Evolutionary conservation across 495 filamentous ascomycete species (phyloP), one percentile per base, ranked within the genome.

Genomic region (Aspergillus ellipticus): DNA sequence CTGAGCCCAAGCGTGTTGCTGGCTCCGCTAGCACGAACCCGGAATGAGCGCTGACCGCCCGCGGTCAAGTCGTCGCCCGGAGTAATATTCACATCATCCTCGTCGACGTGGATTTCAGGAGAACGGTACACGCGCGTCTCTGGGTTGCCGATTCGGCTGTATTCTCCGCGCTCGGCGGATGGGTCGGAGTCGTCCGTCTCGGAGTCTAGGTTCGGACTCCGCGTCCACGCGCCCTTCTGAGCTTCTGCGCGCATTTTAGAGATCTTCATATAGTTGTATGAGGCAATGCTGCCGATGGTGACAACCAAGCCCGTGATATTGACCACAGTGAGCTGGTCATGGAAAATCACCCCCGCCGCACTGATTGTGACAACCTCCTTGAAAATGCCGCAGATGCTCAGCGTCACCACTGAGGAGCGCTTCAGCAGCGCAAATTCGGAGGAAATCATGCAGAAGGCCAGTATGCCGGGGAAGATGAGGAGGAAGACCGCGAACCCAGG

Each of bases 321-420:
- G 74, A 99, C 84, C 2, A 86, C 79, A 0, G 94, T 97, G 57
- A 99, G 82, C 49, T 81, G 82, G 64, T 99, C 95, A 61, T 92
- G 84, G 74, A 97, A 99, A 6, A 95, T 84, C 13, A 95, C 69
- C 17, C 89, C 89, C 0, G 94, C 95, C 1, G 90, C 90, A 37
- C 84, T 85, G 65, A 99, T 97, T 6, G 95, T 99, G 50, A 99
- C 86, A 10, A 96, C 95, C 73, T 99, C 95, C 72, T 99, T 99
- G 79, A 99, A 97, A 50, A 97, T 99, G 46, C 95, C 95, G 59
- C 92, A 95, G 53, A 99, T 97, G 49, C 87, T 92, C 47, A 99
- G 80, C 0, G 95, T 97, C 46, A 99, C 95, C 50, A 99, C 95
- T 6, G 87, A 92, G 4, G 92, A 97, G 29, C 95, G 90, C 77